These are phyloP conservation scores for Lepidium aucheri DNA, from an alignment of 345 rosid genomes.

Conservation along the genomic window DNA sequence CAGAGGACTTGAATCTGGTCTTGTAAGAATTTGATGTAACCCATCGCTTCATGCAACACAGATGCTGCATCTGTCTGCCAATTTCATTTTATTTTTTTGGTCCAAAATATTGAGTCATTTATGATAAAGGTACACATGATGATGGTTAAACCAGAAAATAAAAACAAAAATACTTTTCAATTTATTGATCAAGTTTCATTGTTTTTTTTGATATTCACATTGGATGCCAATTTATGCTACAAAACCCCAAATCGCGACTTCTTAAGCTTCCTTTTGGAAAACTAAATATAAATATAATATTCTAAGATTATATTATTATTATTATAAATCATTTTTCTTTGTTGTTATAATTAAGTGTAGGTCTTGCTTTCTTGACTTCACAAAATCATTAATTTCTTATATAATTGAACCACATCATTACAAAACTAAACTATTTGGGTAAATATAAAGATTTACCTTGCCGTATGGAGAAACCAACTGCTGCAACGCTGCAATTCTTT, in stretches of 20 bases:
- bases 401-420: neutral
- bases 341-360: neutral
- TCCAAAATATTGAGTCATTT: neutral
- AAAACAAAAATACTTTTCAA: neutral
- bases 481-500: conserved; percentile 68
- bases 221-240: conserved; percentile 23
- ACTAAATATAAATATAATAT: conserved; percentile 3
- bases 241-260: conserved; percentile 30
- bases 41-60: conserved; percentile 95
- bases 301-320: neutral
- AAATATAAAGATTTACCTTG: conserved; percentile 41
- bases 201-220: conserved; percentile 27
- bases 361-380: neutral
- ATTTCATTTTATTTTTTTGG: neutral
- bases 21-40: conserved; percentile 86
- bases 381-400: neutral
- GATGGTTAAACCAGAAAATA: neutral
- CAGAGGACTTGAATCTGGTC: conserved; percentile 87
- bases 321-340: neutral
- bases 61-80: conserved; percentile 91
- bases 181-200: conserved; percentile 15
- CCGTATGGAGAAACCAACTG: conserved; percentile 91
- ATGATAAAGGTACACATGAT: neutral
- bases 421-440: neutral
- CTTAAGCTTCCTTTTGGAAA: conserved; percentile 25